Conservation (phyloP, 2,329 filamentous ascomycete genomes). For the Colletotrichum musae region DNA sequence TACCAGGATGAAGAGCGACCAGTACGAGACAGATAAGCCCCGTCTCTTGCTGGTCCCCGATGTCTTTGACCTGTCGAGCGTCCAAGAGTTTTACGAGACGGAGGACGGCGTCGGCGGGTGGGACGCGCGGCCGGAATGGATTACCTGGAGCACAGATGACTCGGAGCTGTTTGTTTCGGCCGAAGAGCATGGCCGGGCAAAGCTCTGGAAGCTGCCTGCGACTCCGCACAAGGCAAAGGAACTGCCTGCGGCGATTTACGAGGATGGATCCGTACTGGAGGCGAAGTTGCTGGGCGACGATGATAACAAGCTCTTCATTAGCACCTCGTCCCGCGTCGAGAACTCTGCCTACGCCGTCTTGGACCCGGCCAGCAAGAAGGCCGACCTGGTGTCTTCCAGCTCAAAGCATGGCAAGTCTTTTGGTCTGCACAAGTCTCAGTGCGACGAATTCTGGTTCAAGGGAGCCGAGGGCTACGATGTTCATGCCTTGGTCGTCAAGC, state of each 20-base stretch:
- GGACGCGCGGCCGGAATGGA: constrained; percentile 71
- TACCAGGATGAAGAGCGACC: constrained; percentile 80
- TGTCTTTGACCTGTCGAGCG: constrained; percentile 68
- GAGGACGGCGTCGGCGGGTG: constrained; percentile 74
- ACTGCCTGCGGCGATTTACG: constrained; percentile 64
- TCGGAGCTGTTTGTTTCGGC: constrained; percentile 79
- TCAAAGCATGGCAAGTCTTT: constrained; percentile 77
- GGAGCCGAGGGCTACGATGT: constrained; percentile 74
- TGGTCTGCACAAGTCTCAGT: constrained; percentile 74
- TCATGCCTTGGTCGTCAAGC: constrained; percentile 79
- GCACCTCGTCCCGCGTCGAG: constrained; percentile 78
- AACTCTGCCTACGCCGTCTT: constrained; percentile 78
- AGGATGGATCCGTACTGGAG: constrained; percentile 68
- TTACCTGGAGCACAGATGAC: constrained; percentile 72
- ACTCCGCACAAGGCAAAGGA: constrained; percentile 63
- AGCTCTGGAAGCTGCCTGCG: constrained; percentile 74
- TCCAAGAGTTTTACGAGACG: constrained; percentile 74
- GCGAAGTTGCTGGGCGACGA: constrained; percentile 66
- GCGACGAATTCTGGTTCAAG: constrained; percentile 78
- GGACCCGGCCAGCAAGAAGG: constrained; percentile 57
- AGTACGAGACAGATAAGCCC: constrained; percentile 87
- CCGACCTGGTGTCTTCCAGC: constrained; percentile 71
- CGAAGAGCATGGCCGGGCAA: constrained; percentile 75
- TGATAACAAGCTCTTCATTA: constrained; percentile 70
- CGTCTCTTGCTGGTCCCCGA: constrained; percentile 76